Base-by-base conservation (phyloP, 768 basidiomycete species). In the Lyophyllum atratum region DNA sequence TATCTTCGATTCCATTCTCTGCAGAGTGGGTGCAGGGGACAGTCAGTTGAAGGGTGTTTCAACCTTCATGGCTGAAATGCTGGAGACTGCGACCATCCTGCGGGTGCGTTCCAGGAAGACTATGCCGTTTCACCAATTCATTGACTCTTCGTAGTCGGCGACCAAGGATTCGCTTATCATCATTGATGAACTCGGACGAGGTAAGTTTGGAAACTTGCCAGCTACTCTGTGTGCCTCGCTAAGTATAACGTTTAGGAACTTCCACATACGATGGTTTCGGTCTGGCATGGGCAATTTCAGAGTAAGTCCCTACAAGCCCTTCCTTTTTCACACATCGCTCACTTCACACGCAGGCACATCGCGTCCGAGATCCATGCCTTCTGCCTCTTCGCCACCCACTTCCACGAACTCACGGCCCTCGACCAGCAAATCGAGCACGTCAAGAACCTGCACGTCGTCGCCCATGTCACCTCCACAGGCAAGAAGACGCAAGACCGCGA, bases 41-140 rank as follows among this genome's bases (percentile, higher is more conserved):
- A 95, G 92, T 70, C 96, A 98, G 68, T 75, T 98, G 44, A 98
- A 97, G 72, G 97, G 97, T 11, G 93, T 99, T 0, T 96, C 94
- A 24, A 99, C 96, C 0, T 99, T 99, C 71, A 98, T 98, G 96
- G 95, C 95, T 1, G 97, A 99, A 72, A 98, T 98, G 97, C 81
- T 99, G 26, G 97, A 99, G 72, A 98, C 95, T 0, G 95, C 97
- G 0, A 93, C 92, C 0, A 98, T 98, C 65, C 81, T 99, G 42
- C 83, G 89, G 65, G 93, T 93, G 34, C 26, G 85, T 65, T 14
- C 26, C 14, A n/a, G 8, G 21, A 15, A 19, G 14, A 3, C 1
- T 37, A 12, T 24, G 26, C 25, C 34, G 29, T 40, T n/a, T 52
- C 45, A 46, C 33, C 49, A 50, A 37, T 26, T 19, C 19, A 52